Evolutionary conservation across 225 moss, liverwort and hornwort species (phyloP).

Genomic region (Polytrichum formosum): DNA sequence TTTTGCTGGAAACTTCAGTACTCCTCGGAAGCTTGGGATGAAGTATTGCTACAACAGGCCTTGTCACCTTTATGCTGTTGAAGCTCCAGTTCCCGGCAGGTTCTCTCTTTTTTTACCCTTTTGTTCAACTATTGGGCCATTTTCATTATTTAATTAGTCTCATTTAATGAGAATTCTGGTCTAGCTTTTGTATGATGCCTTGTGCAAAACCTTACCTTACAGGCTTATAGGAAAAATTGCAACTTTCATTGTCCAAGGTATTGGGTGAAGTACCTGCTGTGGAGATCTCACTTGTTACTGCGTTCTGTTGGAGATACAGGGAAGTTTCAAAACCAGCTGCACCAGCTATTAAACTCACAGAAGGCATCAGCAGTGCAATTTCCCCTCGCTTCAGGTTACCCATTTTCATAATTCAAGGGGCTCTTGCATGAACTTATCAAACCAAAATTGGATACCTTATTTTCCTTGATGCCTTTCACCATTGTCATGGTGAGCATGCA

Average conservation of each 20-base stretch:
- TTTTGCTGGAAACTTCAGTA: slow-evolving; percentile 74
- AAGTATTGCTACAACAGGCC: slow-evolving; percentile 98
- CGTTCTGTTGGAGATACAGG: slow-evolving; percentile 25
- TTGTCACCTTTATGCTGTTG: slow-evolving; percentile 77
- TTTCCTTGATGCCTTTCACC: too few relatives aligned
- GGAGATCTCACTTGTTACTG: not conserved
- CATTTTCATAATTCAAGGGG: slow-evolving; percentile 7
- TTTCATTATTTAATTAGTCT: too few relatives aligned
- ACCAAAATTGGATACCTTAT: too few relatives aligned
- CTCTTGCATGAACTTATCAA: not conserved
- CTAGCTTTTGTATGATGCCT: too few relatives aligned
- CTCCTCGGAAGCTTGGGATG: slow-evolving; percentile 92
- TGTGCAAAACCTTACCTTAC: too few relatives aligned
- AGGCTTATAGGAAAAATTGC: too few relatives aligned
- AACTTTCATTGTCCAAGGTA: too few relatives aligned
- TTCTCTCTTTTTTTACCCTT: slow-evolving; percentile 12
- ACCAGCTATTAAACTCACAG: slow-evolving; percentile 68
- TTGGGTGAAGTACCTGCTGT: not conserved
- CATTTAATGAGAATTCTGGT: too few relatives aligned
- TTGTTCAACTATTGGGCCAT: not conserved
- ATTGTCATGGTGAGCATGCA: too few relatives aligned
- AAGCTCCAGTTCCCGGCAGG: slow-evolving; percentile 54
- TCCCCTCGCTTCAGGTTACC: slow-evolving; percentile 86
- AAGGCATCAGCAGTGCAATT: slow-evolving; percentile 71
- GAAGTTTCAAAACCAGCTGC: slow-evolving; percentile 29